phyloP scores from a whole-genome alignment of 1,139 yeast genomes.

The Lizanozyma gosingica region DNA sequence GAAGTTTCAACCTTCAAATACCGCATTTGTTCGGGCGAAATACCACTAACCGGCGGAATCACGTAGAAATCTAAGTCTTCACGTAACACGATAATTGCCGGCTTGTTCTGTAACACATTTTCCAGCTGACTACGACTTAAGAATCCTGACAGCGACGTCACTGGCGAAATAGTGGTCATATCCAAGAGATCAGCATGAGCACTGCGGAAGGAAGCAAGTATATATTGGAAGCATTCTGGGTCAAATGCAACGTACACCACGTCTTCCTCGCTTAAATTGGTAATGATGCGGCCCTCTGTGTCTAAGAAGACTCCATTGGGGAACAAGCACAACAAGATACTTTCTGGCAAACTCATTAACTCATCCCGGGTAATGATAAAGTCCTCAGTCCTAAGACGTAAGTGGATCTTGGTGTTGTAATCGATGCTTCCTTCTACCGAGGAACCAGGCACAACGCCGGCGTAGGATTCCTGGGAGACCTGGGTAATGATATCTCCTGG shows the following conservation, averaged over 20 bases:
- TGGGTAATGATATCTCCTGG: conserved; percentile 52
- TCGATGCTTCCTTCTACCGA: conserved; percentile 33
- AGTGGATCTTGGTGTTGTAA: conserved; percentile 53
- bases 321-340: conserved; percentile 73
- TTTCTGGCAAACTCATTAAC: conserved; percentile 84
- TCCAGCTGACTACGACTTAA: conserved; percentile 16
- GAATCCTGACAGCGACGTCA: conserved; percentile 24
- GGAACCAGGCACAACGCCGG: conserved; percentile 11
- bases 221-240: conserved; percentile 78
- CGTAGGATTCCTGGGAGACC: conserved; percentile 39
- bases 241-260: conserved; percentile 77
- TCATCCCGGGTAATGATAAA: conserved; percentile 81
- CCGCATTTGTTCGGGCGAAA: conserved; percentile 45
- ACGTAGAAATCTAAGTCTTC: conserved; percentile 94
- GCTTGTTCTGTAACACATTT: conserved; percentile 63
- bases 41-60: conserved; percentile 60
- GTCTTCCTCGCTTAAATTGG: conserved; percentile 69
- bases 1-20: conserved; percentile 12
- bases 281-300: conserved; percentile 62
- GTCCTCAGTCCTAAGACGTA: conserved; percentile 54
- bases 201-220: conserved; percentile 53
- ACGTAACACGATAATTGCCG: conserved; percentile 84
- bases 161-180: conserved; percentile 16
- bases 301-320: conserved; percentile 88
- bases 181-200: conserved; percentile 32